These are phyloP conservation scores for Macrotyloma uniflorum DNA, from an alignment of 306 rosid species.

Conservation along the genomic window DNA sequence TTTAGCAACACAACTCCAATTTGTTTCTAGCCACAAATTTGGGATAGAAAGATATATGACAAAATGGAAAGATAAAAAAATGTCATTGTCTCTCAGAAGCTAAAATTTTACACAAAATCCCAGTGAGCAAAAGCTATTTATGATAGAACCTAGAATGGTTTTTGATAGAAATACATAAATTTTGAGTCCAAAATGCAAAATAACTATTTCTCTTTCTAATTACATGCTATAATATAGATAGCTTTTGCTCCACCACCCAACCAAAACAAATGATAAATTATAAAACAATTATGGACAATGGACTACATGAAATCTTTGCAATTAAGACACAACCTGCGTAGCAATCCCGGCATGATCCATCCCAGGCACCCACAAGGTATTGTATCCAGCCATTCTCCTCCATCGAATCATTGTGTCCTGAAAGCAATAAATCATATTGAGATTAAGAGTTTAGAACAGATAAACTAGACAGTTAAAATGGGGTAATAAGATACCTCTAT, in stretches of 20 bases:
- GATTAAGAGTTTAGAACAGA: constrained; percentile 8
- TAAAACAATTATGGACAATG: constrained; percentile 9
- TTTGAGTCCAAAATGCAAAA: neutral
- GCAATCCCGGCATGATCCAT: constrained; percentile 99
- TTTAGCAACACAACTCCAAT: neutral
- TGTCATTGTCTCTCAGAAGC: neutral
- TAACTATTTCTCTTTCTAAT: neutral
- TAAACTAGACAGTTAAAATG: constrained; percentile 25
- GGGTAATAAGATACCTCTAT: constrained; percentile 61
- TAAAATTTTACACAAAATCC: neutral
- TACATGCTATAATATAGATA: too few species aligned
- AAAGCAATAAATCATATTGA: constrained; percentile 36
- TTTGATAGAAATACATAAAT: neutral
- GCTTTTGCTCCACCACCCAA: neutral
- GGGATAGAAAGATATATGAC: neutral
- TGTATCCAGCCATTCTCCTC: constrained; percentile 93
- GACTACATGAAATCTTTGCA: constrained; percentile 12
- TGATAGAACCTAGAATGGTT: neutral
- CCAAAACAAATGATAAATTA: constrained; percentile 21
- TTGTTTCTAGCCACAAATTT: constrained; percentile 17
- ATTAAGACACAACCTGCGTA: constrained; percentile 71
- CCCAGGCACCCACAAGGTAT: constrained; percentile 97
- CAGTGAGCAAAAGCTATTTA: constrained; percentile 1
- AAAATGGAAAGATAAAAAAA: neutral
- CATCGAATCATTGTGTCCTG: constrained; percentile 97